Base-by-base conservation (phyloP, 2,329 filamentous ascomycete species). In the Camptophora hylomeconis region DNA sequence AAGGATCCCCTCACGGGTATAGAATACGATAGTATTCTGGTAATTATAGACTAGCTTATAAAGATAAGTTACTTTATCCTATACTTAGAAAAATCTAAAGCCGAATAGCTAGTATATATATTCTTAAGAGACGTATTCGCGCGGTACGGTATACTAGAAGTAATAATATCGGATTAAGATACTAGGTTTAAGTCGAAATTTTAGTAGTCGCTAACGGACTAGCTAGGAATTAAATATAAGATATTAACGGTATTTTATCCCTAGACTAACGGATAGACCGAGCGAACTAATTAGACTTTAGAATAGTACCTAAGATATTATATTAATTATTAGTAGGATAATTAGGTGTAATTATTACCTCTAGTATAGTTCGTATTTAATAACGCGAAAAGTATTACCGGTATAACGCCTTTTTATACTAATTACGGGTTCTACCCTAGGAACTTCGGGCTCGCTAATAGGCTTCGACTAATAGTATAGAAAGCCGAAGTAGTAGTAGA, bases 271-370 rank as follows among this genome's bases (percentile, higher is more conserved):
- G 18, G 18, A 10, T 16, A 26, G 15, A 31, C 16, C 3, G 17
- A 31, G 26, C 7, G 21, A 20, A 31, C 16, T 19, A 31, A 31
- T 19, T 20, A 31, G 19, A 31, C 22, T 14, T 17, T 31, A 3
- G 15, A 31, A 31, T 10, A 26, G n/a, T 31, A 31, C 17, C 17
- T 31, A n/a, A 7, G 16, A 26, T 14, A 10, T 9, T 31, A 31
- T 20, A 17, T 31, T 18, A 26, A 31, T 12, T 20, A 26, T 18
- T 5, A 19, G 13, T 26, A 31, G 16, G 15, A 31, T 12, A 31
- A 31, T 19, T 31, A 20, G 23, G 15, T 31, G 2, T 4, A 25
- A 31, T 17, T 31, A 6, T n/a, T 31, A 26, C 21, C 17, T 5
- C 9, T 31, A 13, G 29, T 14, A 7, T 26, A 31, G 26, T 20